A percentile compares a stretch with the other conserved stretches of the same genome.
phyloP scores from a whole-genome alignment of 129 eudicot species.

The Glebionis coronaria region DNA sequence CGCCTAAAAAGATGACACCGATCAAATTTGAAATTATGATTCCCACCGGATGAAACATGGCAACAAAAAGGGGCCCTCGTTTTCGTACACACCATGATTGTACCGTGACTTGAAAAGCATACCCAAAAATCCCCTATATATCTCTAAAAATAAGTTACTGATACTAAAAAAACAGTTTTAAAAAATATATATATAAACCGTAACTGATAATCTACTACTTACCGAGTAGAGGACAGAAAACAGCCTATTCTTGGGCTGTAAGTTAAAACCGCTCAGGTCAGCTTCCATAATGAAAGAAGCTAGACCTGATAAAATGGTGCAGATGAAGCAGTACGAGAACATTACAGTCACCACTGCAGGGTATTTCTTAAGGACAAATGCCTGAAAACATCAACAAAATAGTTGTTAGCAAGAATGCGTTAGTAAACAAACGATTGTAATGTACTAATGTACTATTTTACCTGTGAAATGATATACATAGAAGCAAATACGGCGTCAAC shows the following conservation, averaged over 20 bases:
- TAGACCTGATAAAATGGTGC: constrained; percentile 51
- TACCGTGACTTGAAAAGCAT: constrained; percentile 67
- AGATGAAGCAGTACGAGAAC: constrained; percentile 60
- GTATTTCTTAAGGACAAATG: constrained; percentile 48
- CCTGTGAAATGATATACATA: constrained; percentile 56
- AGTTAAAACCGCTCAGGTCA: constrained; percentile 53
- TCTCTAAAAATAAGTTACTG: background rate
- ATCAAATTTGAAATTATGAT: constrained; percentile 59
- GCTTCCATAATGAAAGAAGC: constrained; percentile 46
- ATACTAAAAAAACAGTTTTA: background rate
- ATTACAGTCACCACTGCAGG: constrained; percentile 60
- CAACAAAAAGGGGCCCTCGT: constrained; percentile 83
- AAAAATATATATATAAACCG: background rate
- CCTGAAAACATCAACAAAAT: constrained; percentile 43
- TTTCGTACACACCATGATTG: constrained; percentile 63
- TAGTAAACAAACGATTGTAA: background rate
- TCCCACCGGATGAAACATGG: constrained; percentile 82
- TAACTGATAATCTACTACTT: constrained; percentile 12
- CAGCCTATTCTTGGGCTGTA: constrained; percentile 52
- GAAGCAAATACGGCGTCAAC: constrained; percentile 47
- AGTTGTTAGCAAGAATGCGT: constrained; percentile 3
- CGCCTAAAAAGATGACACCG: constrained; percentile 59
- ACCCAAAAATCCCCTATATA: constrained; percentile 72
- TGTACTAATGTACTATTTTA: constrained; percentile 16
- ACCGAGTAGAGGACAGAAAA: constrained; percentile 61